phyloP scores from a whole-genome alignment of 352 stramenopile species.

The Elongisporangium undulatum region DNA sequence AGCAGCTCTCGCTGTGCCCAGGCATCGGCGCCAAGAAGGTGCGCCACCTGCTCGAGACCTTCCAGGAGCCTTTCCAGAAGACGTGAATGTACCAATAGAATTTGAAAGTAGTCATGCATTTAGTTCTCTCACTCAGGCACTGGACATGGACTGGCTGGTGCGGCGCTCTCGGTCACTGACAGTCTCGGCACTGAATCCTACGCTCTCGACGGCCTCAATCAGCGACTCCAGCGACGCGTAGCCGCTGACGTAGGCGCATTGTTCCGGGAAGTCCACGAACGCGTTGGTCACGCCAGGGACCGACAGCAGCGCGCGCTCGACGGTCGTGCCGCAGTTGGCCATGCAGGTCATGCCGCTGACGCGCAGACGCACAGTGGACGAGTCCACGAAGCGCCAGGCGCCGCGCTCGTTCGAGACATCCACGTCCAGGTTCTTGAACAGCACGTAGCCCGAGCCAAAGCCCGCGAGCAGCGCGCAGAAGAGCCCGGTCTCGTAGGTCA shows the following conservation, averaged over 20 bases:
- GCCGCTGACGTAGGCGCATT: slow-evolving; percentile 67
- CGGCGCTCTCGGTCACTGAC: slow-evolving; percentile 13
- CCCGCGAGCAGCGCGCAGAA: slow-evolving; percentile 69
- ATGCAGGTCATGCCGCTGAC: slow-evolving; percentile 90
- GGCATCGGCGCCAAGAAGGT: slow-evolving; percentile 96
- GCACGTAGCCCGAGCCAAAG: slow-evolving; percentile 61
- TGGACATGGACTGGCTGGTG: slow-evolving; percentile 23
- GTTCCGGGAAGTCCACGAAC: slow-evolving; percentile 73
- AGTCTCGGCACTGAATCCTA: slow-evolving; percentile 67
- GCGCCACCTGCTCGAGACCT: slow-evolving; percentile 89
- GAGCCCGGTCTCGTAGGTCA: slow-evolving; percentile 76
- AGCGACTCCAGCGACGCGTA: slow-evolving; percentile 43
- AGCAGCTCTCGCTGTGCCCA: slow-evolving; percentile 92
- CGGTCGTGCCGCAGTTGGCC: slow-evolving; percentile 87
- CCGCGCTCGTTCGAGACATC: slow-evolving; percentile 69
- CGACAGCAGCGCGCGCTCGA: slow-evolving; percentile 30
- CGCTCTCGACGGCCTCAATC: slow-evolving; percentile 53
- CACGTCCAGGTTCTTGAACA: slow-evolving; percentile 71
- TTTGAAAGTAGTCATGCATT: slow-evolving; percentile 7
- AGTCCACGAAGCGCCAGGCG: slow-evolving; percentile 63
- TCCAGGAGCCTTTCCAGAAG: slow-evolving; percentile 91
- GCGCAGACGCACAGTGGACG: slow-evolving; percentile 61
- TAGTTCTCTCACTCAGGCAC: slow-evolving; percentile 56
- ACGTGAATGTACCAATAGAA: slow-evolving; percentile 19
- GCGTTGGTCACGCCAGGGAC: slow-evolving; percentile 57